phyloP scores from a whole-genome alignment of 306 rosid species.

The Prunus armeniaca region DNA sequence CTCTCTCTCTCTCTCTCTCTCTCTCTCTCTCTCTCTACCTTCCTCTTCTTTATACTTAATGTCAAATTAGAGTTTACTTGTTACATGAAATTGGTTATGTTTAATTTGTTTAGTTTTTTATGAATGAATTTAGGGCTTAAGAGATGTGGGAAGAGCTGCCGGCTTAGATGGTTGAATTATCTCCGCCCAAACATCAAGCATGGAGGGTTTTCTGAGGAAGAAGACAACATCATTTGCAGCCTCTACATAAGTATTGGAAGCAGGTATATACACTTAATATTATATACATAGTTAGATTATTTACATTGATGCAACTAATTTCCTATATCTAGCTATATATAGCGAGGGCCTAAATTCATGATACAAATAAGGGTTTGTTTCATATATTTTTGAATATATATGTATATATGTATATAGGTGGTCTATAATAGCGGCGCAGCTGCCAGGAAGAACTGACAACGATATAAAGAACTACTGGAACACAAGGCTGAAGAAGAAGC shows the following conservation, averaged over 20 bases:
- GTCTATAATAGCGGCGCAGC: constrained; percentile 90
- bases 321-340: neutral
- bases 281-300: neutral
- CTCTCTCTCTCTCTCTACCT: neutral
- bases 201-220: constrained; percentile 87
- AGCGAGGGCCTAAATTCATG: neutral
- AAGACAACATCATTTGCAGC: constrained; percentile 83
- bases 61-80: neutral
- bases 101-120: neutral
- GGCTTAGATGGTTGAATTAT: constrained; percentile 87
- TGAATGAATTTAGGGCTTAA: constrained; percentile 55
- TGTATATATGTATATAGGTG: constrained; percentile 38
- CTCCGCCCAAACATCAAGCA: constrained; percentile 90
- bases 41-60: neutral
- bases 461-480: constrained; percentile 96
- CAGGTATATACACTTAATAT: constrained; percentile 45
- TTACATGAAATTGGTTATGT: neutral
- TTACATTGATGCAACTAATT: too few species aligned
- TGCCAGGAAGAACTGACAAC: constrained; percentile 87
- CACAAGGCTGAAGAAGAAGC: constrained; percentile 86
- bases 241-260: constrained; percentile 84
- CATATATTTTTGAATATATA: neutral
- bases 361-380: neutral
- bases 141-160: constrained; percentile 92
- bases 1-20: neutral